Conservation (phyloP, 2,329 filamentous ascomycete genomes). For the Phialocephala sp. region DNA sequence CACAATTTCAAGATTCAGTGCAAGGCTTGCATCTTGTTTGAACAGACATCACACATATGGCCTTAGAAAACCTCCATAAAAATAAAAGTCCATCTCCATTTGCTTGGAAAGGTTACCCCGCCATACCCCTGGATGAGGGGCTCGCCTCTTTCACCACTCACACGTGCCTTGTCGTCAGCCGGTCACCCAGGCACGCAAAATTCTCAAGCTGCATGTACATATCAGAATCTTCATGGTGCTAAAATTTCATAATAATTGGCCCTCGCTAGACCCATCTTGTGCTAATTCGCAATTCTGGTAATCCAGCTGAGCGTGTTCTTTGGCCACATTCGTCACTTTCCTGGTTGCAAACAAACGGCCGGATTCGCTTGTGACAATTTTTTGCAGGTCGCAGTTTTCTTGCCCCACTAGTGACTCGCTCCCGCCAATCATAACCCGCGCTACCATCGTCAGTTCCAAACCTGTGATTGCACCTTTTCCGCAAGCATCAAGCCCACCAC, state of each 20-base stretch:
- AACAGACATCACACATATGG: not conserved
- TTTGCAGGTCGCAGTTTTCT: constrained; percentile 9
- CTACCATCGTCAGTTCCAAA: constrained; percentile 20
- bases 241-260: constrained; percentile 11
- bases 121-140: constrained; percentile 6
- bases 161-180: constrained; percentile 20
- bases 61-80: not conserved
- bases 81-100: not conserved
- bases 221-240: constrained; percentile 19
- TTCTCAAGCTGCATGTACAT: constrained; percentile 30
- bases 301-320: not conserved
- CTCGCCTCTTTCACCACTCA: constrained; percentile 6
- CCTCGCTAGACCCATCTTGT: constrained; percentile 10
- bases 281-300: constrained; percentile 8
- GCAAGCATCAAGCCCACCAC: constrained; percentile 16
- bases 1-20: not conserved
- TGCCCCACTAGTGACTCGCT: not conserved
- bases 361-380: constrained; percentile 9
- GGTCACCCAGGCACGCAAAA: constrained; percentile 27
- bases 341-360: not conserved
- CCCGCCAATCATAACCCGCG: constrained; percentile 14
- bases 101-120: constrained; percentile 8
- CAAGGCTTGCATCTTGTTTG: not conserved
- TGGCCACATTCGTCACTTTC: constrained; percentile 6
- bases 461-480: constrained; percentile 19